Evolutionary conservation across 306 rosid genomes (phyloP).

Genomic region (Elaeagnus macrophylla): DNA sequence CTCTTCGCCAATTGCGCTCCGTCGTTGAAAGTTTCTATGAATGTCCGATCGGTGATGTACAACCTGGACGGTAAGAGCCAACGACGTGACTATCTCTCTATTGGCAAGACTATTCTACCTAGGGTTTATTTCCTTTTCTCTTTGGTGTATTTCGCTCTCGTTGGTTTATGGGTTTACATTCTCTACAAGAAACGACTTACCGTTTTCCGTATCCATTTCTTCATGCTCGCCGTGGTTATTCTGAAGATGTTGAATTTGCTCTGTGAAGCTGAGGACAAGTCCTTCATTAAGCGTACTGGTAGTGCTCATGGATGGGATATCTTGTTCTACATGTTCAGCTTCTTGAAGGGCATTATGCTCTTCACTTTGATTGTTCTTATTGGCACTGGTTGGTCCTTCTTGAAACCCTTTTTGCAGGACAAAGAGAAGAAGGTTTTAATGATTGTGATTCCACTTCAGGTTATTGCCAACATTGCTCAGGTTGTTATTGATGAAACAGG

Average conservation of each 20-base stretch:
- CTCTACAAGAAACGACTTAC: constrained; percentile 77
- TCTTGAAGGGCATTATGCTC: constrained; percentile 70
- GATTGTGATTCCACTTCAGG: constrained; percentile 88
- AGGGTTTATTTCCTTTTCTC: constrained; percentile 69
- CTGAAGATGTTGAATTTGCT: constrained; percentile 66
- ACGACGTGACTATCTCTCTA: constrained; percentile 66
- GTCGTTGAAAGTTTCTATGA: constrained; percentile 47
- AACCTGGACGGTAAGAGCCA: constrained; percentile 64
- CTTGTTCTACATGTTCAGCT: constrained; percentile 74
- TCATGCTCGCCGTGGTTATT: constrained; percentile 79
- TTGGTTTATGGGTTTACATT: constrained; percentile 48
- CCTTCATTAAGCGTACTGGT: constrained; percentile 78
- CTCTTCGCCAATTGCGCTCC: constrained; percentile 71
- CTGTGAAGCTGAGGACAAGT: constrained; percentile 87
- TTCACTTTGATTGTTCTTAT: constrained; percentile 80
- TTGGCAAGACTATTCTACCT: constrained; percentile 71
- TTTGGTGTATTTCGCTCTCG: constrained; percentile 41
- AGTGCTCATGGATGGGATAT: constrained; percentile 96
- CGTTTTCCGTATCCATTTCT: constrained; percentile 69
- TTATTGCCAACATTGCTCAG: constrained; percentile 83
- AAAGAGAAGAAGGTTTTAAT: constrained; percentile 93
- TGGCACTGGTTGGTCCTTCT: constrained; percentile 94
- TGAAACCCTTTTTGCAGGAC: constrained; percentile 80
- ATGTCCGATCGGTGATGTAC: constrained; percentile 70
- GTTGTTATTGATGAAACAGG: constrained; percentile 79